Evolutionary conservation across 1,284 basidiomycete species (phyloP), one percentile per base, ranked within the genome.

Genomic region (Malassezia pachydermatis): DNA sequence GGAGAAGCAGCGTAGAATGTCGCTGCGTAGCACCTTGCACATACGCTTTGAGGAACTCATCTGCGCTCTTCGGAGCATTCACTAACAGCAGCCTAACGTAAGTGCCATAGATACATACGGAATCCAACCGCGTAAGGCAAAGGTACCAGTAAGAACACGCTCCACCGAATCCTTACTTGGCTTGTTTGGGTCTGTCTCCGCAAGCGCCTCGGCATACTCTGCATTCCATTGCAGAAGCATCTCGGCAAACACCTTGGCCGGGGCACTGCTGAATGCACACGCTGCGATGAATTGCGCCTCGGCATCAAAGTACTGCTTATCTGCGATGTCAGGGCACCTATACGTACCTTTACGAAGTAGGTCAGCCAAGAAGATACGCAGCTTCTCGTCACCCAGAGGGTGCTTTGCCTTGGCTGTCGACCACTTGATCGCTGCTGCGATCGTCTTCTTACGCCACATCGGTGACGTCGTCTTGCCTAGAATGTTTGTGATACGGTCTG

Each of bases 341-440:
- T 3, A 11, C 43, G 14, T 41, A 58, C 56, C 59, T 24, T 60
- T 59, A 5, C 54, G 53, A 11, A 66, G 55, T 25, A 68, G 30
- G 39, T 71, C 59, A 2, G 58, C 67, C 9, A 67, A 49, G 24
- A 50, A 60, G 17, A 68, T 45, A 10, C 63, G 51, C 24, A 71
- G 43, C 44, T 55, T 41, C 1, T 59, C 54, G 44, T 70, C 67
- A 5, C 68, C 68, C 5, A 58, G 51, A 2, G 60, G 40, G n/a
- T 55, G 46, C 1, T 44, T 41, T 7, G 50, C 47, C 2, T 59
- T 54, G 23, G 58, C 54, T 29, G 50, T 30, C 10, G 58, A 52
- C 68, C 68, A 69, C 48, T 65, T 67, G 39, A 68, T 54, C 9
- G 67, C 63, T 1, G 67, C 65, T 46, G 62, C 58, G 16, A 65